Evolutionary conservation across 2,329 filamentous ascomycete species (phyloP), one percentile per base, ranked within the genome.

Genomic region (Colletotrichum sp.): DNA sequence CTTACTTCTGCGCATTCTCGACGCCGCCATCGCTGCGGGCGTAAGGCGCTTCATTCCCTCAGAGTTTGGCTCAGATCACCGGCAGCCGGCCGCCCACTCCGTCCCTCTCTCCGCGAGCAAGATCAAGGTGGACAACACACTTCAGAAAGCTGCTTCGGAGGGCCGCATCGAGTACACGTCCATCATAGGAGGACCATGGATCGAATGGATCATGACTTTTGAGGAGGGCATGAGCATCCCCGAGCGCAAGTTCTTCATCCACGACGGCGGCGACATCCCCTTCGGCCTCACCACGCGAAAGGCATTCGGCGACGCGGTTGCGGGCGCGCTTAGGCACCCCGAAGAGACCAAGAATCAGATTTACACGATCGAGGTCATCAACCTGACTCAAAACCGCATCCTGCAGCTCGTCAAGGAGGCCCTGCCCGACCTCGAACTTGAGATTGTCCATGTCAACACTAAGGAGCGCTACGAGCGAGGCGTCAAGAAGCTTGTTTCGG

Each of bases 41-140:
- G 89, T 92, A 7, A 85, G 88, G 78, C 85, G 89, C 26, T 90
- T 91, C 81, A 82, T 92, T 26, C 89, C 89, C 6, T 87, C 87
- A 8, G 89, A 92, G 75, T 92, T 87, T 60, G 75, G 72, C 44
- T 83, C 80, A 8, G 82, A 82, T 81, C 80, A 82, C 24, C 60
- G 76, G n/a, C 71, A 75, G 18, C 60, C 68, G 16, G 74, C 78
- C 24, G 28, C 78, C 8, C 39, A 74, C 44, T 39, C 70, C 7
- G 30, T 79, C 5, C 79, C 79, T 3, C 68, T 78, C 10, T 80
- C 79, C 13, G 36, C 39, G 6, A 48, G 68, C 57, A 79, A 81
- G 30, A 76, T 80, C 44, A 68, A 70, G 6, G 36, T 79, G 3
- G 75, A 77, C 16, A 12, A 44, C 16, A 24, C 36, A 9, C 30